Conservation (phyloP, 176 grass and related monocot species). For the Musa troglodytarum region DNA sequence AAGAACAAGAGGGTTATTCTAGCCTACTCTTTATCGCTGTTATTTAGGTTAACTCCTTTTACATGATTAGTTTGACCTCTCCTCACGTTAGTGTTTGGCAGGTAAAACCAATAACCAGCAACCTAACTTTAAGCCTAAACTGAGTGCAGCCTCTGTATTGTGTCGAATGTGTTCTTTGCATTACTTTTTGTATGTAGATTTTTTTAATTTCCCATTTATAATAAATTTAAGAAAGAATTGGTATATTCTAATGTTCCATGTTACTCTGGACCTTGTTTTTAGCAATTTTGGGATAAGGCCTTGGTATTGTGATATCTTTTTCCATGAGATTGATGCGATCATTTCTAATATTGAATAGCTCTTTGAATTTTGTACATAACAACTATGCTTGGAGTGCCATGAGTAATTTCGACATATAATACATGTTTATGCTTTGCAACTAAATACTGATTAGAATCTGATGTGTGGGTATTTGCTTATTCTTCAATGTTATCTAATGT, state of each 20-base stretch:
- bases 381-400: not conserved
- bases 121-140: too few species aligned
- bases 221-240: not conserved
- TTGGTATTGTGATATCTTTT: not conserved
- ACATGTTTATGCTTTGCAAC: not conserved
- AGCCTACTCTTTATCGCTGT: too few species aligned
- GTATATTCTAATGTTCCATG: not conserved
- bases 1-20: too few species aligned
- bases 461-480: not conserved
- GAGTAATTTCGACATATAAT: not conserved
- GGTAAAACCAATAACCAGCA: too few species aligned
- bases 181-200: not conserved
- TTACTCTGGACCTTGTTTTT: not conserved
- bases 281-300: not conserved
- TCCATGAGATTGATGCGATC: not conserved
- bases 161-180: not conserved
- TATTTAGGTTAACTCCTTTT: too few species aligned
- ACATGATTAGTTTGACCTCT: too few species aligned
- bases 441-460: not conserved
- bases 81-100: too few species aligned
- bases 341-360: not conserved
- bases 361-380: not conserved
- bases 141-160: too few species aligned
- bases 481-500: slow-evolving; percentile 13
- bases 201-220: not conserved